Evolutionary conservation across 2,329 filamentous ascomycete genomes (phyloP).

Genomic region (Orbilia brochopaga): DNA sequence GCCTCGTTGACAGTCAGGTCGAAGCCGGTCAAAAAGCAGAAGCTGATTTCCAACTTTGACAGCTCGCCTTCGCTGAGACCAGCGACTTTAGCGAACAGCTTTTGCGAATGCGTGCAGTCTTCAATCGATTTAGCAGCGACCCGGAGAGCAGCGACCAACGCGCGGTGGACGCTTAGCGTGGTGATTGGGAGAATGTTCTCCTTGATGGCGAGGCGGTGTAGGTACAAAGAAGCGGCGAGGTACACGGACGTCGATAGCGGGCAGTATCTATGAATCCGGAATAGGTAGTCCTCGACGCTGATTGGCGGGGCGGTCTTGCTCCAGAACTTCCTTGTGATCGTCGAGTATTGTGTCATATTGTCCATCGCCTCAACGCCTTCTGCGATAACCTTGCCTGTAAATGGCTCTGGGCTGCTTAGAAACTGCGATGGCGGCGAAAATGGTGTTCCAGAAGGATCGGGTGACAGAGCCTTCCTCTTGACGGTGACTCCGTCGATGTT

Average conservation of each 20-base stretch:
- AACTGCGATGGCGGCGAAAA: constrained; percentile 35
- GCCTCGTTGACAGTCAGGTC: constrained; percentile 71
- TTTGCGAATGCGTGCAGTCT: constrained; percentile 84
- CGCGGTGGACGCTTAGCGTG: constrained; percentile 80
- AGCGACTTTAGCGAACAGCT: constrained; percentile 82
- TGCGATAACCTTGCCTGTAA: constrained; percentile 69
- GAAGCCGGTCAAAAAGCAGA: constrained; percentile 85
- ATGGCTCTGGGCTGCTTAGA: constrained; percentile 55
- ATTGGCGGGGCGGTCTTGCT: constrained; percentile 86
- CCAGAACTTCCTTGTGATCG: constrained; percentile 91
- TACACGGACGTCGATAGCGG: constrained; percentile 94
- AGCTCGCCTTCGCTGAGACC: constrained; percentile 84
- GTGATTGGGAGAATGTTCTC: constrained; percentile 82
- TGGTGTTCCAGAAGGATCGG: constrained; percentile 48
- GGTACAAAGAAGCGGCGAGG: constrained; percentile 85
- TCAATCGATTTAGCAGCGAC: constrained; percentile 96
- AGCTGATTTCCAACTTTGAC: constrained; percentile 83
- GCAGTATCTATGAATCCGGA: constrained; percentile 80
- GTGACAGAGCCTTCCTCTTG: constrained; percentile 51
- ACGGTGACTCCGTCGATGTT: constrained; percentile 53
- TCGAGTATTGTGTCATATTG: constrained; percentile 71
- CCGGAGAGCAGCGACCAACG: constrained; percentile 80
- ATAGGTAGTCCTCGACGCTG: constrained; percentile 79
- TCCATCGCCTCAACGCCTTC: constrained; percentile 74
- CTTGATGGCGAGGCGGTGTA: constrained; percentile 78